Base-by-base conservation (phyloP, 352 stramenopile genomes). In the Phytophthora sp. region DNA sequence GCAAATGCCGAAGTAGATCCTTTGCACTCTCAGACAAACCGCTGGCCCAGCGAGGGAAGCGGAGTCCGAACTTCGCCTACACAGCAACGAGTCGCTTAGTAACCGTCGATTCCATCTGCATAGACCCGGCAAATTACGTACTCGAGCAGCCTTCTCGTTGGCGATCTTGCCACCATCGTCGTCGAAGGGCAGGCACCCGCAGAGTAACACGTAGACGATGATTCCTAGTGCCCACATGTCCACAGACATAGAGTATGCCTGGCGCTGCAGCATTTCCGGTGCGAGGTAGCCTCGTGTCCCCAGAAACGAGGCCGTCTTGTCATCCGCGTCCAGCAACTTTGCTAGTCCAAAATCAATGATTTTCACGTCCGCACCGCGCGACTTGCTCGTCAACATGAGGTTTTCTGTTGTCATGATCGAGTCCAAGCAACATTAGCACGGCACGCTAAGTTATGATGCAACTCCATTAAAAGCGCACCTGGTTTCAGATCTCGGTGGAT, bases 341-440 rank as follows among this genome's bases (percentile, higher is more conserved):
- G 91, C 94, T 6, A 99, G 76, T 3, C 97, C 97, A 86, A 99
- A 99, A 75, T 99, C 97, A 62, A 99, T 99, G 56, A 99, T 99
- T 77, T 99, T 99, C 10, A 99, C 82, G 31, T 89, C 73, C 12
- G 89, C 82, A 23, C 82, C 79, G 8, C 76, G 76, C n/a, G 82
- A 83, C 60, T 92, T 91, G 56, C 74, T 90, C 26, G 87, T 94
- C 35, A 96, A 64, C 76, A 96, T 91, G 26, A 96, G 39, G 35
- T 96, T 96, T 58, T 95, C 88, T 79, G 32, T 39, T 27, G 10
- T 4, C 38, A 42, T 35, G n/a, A 1, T 13, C 30, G 48, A 41
- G 12, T 4, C n/a, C 21, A 34, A 34, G 23, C 35, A 27, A 54
- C 30, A 13, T 43, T 49, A 38, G 60, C 30, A 34, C 32, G 32